A percentile compares a stretch with the other conserved stretches of the same genome.
Evolutionary conservation across 495 filamentous ascomycete genomes (phyloP).

Genomic region (Aspergillus ellipticus): DNA sequence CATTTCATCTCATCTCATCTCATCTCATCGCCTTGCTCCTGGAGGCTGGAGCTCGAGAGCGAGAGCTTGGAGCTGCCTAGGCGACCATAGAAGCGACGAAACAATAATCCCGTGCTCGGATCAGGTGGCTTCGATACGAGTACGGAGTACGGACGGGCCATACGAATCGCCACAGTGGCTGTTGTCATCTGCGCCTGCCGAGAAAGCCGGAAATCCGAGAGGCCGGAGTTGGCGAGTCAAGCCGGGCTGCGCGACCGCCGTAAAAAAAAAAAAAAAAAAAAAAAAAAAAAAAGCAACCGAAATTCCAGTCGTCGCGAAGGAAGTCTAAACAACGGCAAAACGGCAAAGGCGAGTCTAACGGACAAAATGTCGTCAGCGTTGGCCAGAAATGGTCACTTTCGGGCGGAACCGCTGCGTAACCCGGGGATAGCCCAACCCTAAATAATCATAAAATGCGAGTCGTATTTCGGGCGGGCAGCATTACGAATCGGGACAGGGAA

Average conservation of each 20-base stretch:
- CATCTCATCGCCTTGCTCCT: not conserved
- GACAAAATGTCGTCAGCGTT: conserved; percentile 14
- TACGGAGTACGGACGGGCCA: too few species aligned
- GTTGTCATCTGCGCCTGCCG: conserved; percentile 13
- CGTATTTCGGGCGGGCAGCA: not conserved
- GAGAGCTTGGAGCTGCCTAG: too few species aligned
- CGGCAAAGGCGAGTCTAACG: conserved; percentile 2
- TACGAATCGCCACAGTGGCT: conserved; percentile 21
- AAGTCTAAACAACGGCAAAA: conserved; percentile 7
- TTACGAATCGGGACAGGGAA: not conserved
- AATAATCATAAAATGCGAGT: not conserved
- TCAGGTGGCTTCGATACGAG: conserved; percentile 21
- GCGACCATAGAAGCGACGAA: too few species aligned
- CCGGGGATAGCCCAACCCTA: conserved; percentile 15
- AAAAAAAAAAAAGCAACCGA: not conserved
- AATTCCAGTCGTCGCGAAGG: not conserved
- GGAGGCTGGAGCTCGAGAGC: too few species aligned
- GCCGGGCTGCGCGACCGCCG: not conserved
- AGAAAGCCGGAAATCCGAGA: not conserved
- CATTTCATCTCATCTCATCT: too few species aligned
- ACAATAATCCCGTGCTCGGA: not conserved
- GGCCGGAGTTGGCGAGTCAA: not conserved
- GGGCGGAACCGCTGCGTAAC: conserved; percentile 19
- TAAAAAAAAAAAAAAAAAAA: not conserved
- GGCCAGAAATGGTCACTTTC: conserved; percentile 16